A percentile compares a stretch with the other conserved stretches of the same genome.
Evolutionary conservation across 2,329 filamentous ascomycete genomes (phyloP).

Genomic region (Colletotrichum scovillei): DNA sequence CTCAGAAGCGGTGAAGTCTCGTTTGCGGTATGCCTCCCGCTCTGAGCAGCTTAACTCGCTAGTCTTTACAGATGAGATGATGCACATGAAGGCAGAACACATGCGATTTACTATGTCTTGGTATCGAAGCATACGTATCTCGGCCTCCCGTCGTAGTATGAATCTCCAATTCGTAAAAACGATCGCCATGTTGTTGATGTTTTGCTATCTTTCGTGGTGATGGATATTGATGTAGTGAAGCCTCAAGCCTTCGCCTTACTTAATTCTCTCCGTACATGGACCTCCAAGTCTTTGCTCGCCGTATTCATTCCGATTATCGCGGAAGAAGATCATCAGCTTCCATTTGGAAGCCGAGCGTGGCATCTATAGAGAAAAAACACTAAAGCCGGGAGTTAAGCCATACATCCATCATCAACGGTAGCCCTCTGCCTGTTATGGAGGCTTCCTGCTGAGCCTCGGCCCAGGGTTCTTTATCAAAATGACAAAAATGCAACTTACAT

Average conservation of each 20-base stretch:
- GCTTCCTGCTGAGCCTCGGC: conserved; percentile 11
- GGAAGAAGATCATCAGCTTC: no score
- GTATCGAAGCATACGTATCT: no score
- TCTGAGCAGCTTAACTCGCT: background rate
- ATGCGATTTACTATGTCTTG: background rate
- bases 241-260: background rate
- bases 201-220: background rate
- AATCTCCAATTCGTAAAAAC: no score
- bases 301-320: background rate
- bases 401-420: conserved; percentile 36
- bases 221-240: background rate
- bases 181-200: no score
- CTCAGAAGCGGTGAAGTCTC: background rate
- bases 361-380: background rate
- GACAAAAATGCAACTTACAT: background rate
- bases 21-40: background rate
- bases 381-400: background rate
- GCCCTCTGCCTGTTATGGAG: conserved; percentile 34
- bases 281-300: background rate
- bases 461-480: background rate
- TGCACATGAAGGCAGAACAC: background rate
- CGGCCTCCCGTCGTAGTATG: no score
- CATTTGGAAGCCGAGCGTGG: background rate
- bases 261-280: background rate
- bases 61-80: background rate